Evolutionary conservation across 2,329 filamentous ascomycete genomes (phyloP), one percentile per base, ranked within the genome.

Genomic region (Apiospora kogelbergensis): DNA sequence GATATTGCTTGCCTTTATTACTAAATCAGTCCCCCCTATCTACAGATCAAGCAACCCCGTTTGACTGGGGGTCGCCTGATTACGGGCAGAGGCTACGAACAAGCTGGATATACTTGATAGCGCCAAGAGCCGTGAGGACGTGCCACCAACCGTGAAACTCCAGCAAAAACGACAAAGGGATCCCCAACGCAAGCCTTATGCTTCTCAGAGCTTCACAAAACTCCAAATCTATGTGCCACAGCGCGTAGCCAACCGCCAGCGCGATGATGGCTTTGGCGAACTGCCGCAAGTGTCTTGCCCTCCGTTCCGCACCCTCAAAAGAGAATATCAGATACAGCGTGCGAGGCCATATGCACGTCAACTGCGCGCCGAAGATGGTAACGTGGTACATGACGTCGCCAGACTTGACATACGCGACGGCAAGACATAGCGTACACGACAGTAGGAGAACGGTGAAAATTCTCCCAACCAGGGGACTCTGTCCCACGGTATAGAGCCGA

Each of bases 71-170:
- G 33, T 33, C 7, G 11, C n/a, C n/a, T 10, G 26, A 15, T 53
- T 30, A 24, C 3, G 24, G 60, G 22, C 33, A 41, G 15, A 63
- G 60, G 3, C 41, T 33, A 22, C 60, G 60, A 41, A 63, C 73
- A 24, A 80, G 68, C 68, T 78, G 71, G 76, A 83, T 83, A 57
- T 80, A 81, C 66, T 75, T 74, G 26, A 81, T 82, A 4, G 87
- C 86, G 0, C 86, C 84, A 22, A 87, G 78, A 0, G 86, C 88
- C 0, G 88, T 90, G 26, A 89, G 78, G 17, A 90, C 77, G 72
- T 90, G 88, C 88, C 88, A 90, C 88, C 88, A 90, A 0, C 87
- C 88, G 73, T 90, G 88, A 20, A 90, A 74, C 77, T 90, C 88
- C 6, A 90, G 75, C 0, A 86, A 37, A 76, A 86, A 88, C 1